Conservation (phyloP, 2,329 filamentous ascomycete species). For the Fusarium sp. region DNA sequence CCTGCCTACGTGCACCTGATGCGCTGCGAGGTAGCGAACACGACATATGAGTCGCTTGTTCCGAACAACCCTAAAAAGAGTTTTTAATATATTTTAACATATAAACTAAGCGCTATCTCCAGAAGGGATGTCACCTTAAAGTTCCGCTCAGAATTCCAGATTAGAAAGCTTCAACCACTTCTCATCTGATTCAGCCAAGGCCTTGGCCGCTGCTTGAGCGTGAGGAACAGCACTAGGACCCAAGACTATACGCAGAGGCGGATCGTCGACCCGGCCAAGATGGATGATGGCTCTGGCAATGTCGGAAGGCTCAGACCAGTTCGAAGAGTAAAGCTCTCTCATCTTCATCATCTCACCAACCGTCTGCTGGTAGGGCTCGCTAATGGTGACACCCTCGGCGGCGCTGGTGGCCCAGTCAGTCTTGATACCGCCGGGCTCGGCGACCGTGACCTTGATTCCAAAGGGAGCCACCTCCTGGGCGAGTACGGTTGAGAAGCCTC, state of each 20-base stretch:
- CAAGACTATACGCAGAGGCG: conserved; percentile 49
- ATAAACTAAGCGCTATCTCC: neutral
- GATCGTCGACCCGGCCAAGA: conserved; percentile 42
- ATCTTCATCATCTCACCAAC: conserved; percentile 47
- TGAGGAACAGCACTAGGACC: conserved; percentile 45
- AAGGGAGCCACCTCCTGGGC: conserved; percentile 51
- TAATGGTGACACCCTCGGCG: conserved; percentile 43
- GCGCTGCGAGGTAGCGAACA: conserved; percentile 18
- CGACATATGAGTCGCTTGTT: neutral
- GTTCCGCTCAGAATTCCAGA: neutral
- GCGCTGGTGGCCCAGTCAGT: conserved; percentile 54
- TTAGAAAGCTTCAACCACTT: conserved; percentile 44
- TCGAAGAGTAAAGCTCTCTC: neutral
- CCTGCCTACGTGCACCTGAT: conserved; percentile 1
- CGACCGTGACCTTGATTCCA: conserved; percentile 53
- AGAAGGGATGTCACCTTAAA: neutral
- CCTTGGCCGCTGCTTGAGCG: conserved; percentile 30
- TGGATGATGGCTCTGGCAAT: conserved; percentile 46
- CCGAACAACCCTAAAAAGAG: neutral
- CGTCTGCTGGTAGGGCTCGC: conserved; percentile 50
- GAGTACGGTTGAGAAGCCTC: conserved; percentile 52
- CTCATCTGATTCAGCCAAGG: conserved; percentile 45
- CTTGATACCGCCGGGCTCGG: conserved; percentile 56
- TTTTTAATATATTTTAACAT: no score
- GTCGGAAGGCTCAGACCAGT: conserved; percentile 34